Base-by-base conservation (phyloP, 108 stramenopile species). In the Cyclotella kingstonii region DNA sequence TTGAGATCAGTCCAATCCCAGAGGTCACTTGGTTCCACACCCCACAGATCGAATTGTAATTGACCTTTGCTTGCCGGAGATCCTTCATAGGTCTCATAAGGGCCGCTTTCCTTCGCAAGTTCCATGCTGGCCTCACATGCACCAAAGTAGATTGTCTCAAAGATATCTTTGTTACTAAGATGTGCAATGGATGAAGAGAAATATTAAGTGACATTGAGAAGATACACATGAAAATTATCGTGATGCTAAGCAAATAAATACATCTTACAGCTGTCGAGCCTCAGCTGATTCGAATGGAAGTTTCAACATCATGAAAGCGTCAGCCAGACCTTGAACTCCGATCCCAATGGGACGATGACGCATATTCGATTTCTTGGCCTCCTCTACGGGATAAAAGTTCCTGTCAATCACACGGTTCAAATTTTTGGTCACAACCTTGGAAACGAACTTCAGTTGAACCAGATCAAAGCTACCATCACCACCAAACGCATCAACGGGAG, bases 141-240 rank as follows among this genome's bases (percentile, higher is more conserved):
- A 38, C 95, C 98, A 73, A 92, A 98, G 82, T 99, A 99, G 49
- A 99, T 99, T 30, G 99, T 98, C 80, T 99, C 99, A 69, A 99
- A 99, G 68, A 99, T 97, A 66, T 97, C 91, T 50, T 81, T 80
- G 83, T 99, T 99, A 50, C 72, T 73, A 51, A 22, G n/a, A 9
- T 36, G 5, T 1, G 17, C 17, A 42, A 1, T 1, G 8, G 19
- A 12, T 6, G n/a, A 27, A 26, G 42, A 46, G 18, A 34, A 36
- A 14, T 23, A 33, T 5, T 48, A 27, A 54, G 12, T 22, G 10
- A 25, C 8, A 15, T 54, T 18, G 10, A 35, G 8, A 21, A 58
- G 29, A 49, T 29, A 25, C 2, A 33, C 30, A 19, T n/a, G 26
- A 8, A 31, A 33, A 29, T 19, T 8, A 17, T 19, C 25, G 4